These are phyloP conservation scores for Geranium rotundifolium DNA, from an alignment of 345 rosid genomes.

Conservation along the genomic window DNA sequence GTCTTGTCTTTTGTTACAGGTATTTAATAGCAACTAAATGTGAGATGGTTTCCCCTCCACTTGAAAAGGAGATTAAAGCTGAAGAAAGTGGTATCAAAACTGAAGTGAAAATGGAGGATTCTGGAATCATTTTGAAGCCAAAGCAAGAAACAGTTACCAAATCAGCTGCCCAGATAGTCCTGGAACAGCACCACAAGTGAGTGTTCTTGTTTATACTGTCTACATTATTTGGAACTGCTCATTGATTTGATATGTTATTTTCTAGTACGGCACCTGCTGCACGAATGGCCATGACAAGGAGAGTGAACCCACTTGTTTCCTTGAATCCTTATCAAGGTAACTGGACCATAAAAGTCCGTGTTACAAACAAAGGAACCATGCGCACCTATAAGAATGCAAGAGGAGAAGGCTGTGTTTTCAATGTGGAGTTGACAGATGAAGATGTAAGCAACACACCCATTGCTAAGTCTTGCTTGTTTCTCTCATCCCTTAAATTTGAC, in stretches of 20 bases:
- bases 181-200: constrained; percentile 64
- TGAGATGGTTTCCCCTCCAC: constrained; percentile 57
- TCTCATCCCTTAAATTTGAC: neutral
- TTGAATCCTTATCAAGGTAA: constrained; percentile 93
- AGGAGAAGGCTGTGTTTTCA: constrained; percentile 95
- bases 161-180: constrained; percentile 78
- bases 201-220: constrained; percentile 7
- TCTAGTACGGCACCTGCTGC: constrained; percentile 74
- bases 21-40: constrained; percentile 69
- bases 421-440: constrained; percentile 87
- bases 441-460: constrained; percentile 42
- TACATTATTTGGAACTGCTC: neutral
- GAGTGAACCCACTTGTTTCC: constrained; percentile 87
- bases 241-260: neutral
- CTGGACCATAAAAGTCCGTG: constrained; percentile 88
- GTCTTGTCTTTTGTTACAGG: constrained; percentile 19
- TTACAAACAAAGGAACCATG: constrained; percentile 79
- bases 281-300: constrained; percentile 75
- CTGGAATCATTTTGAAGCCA: constrained; percentile 47
- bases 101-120: constrained; percentile 18
- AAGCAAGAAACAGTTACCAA: constrained; percentile 55
- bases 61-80: constrained; percentile 41
- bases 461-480: neutral
- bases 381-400: constrained; percentile 75
- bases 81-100: constrained; percentile 7